A percentile compares a stretch with the other conserved stretches of the same genome.
phyloP scores from a whole-genome alignment of 129 eudicot genomes.

The Sambucus nigra region DNA sequence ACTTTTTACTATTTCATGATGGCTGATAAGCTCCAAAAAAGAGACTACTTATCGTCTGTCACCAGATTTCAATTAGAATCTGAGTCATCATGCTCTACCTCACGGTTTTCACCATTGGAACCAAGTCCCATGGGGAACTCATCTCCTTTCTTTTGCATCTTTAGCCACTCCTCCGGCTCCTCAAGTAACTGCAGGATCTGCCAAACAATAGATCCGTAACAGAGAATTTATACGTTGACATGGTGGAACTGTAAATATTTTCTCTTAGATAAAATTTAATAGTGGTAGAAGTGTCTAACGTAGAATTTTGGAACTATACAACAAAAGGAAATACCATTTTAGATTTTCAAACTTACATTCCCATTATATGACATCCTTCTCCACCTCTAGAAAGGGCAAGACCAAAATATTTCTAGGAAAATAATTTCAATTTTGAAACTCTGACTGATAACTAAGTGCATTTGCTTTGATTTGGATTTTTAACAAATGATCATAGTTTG shows the following conservation, averaged over 20 bases:
- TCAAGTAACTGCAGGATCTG: constrained; percentile 22
- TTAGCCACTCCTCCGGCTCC: constrained; percentile 17
- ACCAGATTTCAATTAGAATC: too few species aligned
- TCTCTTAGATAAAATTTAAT: too few species aligned
- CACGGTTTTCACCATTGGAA: background rate
- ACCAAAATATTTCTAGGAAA: too few species aligned
- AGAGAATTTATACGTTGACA: background rate
- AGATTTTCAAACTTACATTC: background rate
- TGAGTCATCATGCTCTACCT: background rate
- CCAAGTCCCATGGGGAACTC: background rate
- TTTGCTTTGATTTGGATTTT: background rate
- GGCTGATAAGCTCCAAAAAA: too few species aligned
- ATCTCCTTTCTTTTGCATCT: constrained; percentile 11
- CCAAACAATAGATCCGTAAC: background rate
- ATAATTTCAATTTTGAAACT: too few species aligned
- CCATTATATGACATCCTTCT: too few species aligned
- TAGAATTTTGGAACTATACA: background rate
- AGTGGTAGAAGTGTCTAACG: background rate
- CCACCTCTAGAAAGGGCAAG: too few species aligned
- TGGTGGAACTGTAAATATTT: too few species aligned
- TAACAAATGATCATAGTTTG: background rate
- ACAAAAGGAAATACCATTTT: background rate
- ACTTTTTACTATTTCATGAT: too few species aligned
- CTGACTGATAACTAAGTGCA: background rate
- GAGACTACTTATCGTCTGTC: too few species aligned